Evolutionary conservation across 2,329 filamentous ascomycete genomes (phyloP).

Genomic region (Aspergillus latus): DNA sequence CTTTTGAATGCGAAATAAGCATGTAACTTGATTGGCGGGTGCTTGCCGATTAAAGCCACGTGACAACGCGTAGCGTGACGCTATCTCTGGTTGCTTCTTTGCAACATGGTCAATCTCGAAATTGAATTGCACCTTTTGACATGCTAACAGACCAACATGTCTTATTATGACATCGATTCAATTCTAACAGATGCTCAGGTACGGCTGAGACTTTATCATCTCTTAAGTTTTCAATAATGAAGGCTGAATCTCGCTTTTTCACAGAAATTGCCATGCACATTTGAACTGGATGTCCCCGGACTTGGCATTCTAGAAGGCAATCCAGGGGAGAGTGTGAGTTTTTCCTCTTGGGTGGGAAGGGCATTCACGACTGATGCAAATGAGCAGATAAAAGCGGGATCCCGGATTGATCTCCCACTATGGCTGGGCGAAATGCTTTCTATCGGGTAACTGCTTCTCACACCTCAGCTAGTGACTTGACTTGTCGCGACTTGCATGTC

Average conservation of each 20-base stretch:
- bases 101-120: background rate
- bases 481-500: background rate
- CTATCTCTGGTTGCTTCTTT: background rate
- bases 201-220: no score
- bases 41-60: background rate
- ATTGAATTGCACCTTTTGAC: background rate
- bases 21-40: slow-evolving; percentile 7
- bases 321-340: slow-evolving; percentile 57
- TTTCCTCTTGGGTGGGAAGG: background rate
- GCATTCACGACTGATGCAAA: background rate
- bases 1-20: background rate
- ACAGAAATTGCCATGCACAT: slow-evolving; percentile 93
- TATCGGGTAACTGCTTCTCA: slow-evolving; percentile 41
- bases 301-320: slow-evolving; percentile 90
- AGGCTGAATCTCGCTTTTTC: background rate
- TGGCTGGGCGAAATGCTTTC: slow-evolving; percentile 92
- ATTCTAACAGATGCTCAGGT: slow-evolving; percentile 49
- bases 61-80: slow-evolving; percentile 14
- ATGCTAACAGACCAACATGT: slow-evolving; percentile 29
- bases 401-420: slow-evolving; percentile 77
- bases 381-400: slow-evolving; percentile 72
- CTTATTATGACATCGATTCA: slow-evolving; percentile 50
- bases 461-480: background rate
- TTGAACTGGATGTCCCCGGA: slow-evolving; percentile 83
- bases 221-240: no score